These are phyloP conservation scores for Alternaria sp. DNA, from an alignment of 2,329 filamentous ascomycete genomes.

Conservation along the genomic window DNA sequence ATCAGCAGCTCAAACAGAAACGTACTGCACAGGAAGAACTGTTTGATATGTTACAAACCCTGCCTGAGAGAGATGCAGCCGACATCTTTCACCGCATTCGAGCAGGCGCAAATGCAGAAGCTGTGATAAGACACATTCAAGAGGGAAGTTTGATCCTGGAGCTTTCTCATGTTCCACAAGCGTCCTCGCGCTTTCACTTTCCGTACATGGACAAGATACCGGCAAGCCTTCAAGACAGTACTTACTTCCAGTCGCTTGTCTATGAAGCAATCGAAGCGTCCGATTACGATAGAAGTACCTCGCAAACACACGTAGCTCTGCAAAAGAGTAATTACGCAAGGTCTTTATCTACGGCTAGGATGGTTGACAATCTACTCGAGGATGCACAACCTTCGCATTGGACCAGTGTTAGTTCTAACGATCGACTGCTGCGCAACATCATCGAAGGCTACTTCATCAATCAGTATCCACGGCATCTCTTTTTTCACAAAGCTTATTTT, in stretches of 20 bases:
- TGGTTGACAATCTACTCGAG: slow-evolving; percentile 26
- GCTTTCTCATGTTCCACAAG: slow-evolving; percentile 21
- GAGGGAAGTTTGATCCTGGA: slow-evolving; percentile 23
- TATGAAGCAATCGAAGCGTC: slow-evolving; percentile 15
- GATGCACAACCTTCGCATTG: slow-evolving; percentile 25
- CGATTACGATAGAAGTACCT: neutral
- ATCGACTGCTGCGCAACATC: slow-evolving; percentile 24
- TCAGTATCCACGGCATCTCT: slow-evolving; percentile 20
- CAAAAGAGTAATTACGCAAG: slow-evolving; percentile 23
- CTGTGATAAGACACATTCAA: slow-evolving; percentile 20
- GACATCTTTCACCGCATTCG: slow-evolving; percentile 25
- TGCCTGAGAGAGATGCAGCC: slow-evolving; percentile 22
- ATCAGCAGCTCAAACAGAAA: slow-evolving; percentile 13
- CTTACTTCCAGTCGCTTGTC: slow-evolving; percentile 19
- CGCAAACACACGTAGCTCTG: neutral
- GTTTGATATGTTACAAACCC: slow-evolving; percentile 15
- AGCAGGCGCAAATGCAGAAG: slow-evolving; percentile 20
- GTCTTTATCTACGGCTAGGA: slow-evolving; percentile 25
- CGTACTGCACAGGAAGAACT: slow-evolving; percentile 23
- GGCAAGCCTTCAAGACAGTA: slow-evolving; percentile 11
- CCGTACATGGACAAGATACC: slow-evolving; percentile 22
- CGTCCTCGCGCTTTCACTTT: slow-evolving; percentile 25
- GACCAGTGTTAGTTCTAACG: slow-evolving; percentile 28
- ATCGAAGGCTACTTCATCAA: slow-evolving; percentile 23
- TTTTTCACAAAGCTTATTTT: slow-evolving; percentile 30